Conservation (phyloP, 306 rosid species). For the Chamaecrista fasciculata region DNA sequence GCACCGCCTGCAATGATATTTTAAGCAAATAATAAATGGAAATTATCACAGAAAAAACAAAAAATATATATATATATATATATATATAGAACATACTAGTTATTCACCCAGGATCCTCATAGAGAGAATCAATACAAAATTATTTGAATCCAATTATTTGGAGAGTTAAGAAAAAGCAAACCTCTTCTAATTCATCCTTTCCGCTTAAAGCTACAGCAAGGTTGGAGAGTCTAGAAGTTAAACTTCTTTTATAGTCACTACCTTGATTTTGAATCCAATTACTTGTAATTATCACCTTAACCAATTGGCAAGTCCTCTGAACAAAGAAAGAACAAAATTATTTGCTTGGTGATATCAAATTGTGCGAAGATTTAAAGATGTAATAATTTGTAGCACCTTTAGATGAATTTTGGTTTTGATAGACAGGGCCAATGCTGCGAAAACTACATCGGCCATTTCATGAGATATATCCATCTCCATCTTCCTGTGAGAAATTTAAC, state of each 20-base stretch:
- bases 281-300: constrained; percentile 55
- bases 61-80: too few relatives aligned
- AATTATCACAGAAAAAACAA: constrained; percentile 11
- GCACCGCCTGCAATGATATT: constrained; percentile 61
- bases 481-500: constrained; percentile 36
- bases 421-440: constrained; percentile 70
- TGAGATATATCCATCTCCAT: constrained; percentile 42
- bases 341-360: constrained; percentile 1
- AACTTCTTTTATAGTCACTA: constrained; percentile 52
- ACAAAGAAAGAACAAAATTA: constrained; percentile 34
- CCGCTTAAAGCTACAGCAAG: constrained; percentile 52
- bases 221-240: constrained; percentile 58
- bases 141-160: too few relatives aligned
- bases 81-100: constrained; percentile 17
- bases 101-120: constrained; percentile 15
- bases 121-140: not conserved
- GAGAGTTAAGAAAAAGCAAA: constrained; percentile 30
- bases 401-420: constrained; percentile 52
- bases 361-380: constrained; percentile 17
- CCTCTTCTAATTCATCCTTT: constrained; percentile 65
- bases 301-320: constrained; percentile 58
- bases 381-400: constrained; percentile 48
- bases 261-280: constrained; percentile 61
- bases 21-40: constrained; percentile 15
- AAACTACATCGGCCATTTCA: constrained; percentile 45